These are phyloP conservation scores for Setaria viridis DNA, from an alignment of 202 grass and related monocot species.

Conservation along the genomic window DNA sequence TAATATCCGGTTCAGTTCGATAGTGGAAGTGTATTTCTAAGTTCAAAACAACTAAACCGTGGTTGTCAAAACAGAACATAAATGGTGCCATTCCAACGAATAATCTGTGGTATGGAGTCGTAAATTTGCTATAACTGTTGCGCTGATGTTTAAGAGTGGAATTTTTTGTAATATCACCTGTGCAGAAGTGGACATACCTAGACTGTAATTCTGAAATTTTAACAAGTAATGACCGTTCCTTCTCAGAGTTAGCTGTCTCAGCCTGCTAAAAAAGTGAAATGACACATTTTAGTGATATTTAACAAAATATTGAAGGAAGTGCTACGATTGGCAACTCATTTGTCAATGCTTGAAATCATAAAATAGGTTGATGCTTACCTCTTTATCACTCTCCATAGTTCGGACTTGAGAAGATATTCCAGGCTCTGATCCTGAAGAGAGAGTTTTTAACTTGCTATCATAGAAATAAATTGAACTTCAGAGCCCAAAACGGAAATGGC, in stretches of 20 bases:
- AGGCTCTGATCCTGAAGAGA: conserved; percentile 57
- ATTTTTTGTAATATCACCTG: conserved; percentile 25
- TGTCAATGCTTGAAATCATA: conserved; percentile 14
- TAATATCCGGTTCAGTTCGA: conserved; percentile 5
- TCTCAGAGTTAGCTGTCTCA: conserved; percentile 73
- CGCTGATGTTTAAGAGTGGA: not conserved
- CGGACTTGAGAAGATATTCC: conserved; percentile 66
- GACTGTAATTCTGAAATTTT: conserved; percentile 95
- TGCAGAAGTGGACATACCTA: conserved; percentile 55
- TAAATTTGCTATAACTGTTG: conserved; percentile 29
- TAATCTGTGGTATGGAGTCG: conserved; percentile 15
- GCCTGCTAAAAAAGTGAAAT: conserved; percentile 57
- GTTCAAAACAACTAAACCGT: not conserved
- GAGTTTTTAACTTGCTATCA: conserved; percentile 39
- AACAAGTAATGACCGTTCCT: conserved; percentile 84
- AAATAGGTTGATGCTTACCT: conserved; percentile 49
- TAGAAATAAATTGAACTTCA: conserved; percentile 34
- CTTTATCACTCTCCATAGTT: conserved; percentile 57
- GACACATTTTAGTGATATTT: not conserved
- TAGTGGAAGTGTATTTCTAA: conserved; percentile 6
- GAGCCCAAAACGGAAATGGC: conserved; percentile 2
- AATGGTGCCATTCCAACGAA: not conserved
- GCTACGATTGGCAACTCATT: not conserved
- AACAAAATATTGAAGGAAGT: conserved; percentile 33
- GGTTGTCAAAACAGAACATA: conserved; percentile 28